Conservation (phyloP, 2,329 filamentous ascomycete species). For the Fusarium sp. region DNA sequence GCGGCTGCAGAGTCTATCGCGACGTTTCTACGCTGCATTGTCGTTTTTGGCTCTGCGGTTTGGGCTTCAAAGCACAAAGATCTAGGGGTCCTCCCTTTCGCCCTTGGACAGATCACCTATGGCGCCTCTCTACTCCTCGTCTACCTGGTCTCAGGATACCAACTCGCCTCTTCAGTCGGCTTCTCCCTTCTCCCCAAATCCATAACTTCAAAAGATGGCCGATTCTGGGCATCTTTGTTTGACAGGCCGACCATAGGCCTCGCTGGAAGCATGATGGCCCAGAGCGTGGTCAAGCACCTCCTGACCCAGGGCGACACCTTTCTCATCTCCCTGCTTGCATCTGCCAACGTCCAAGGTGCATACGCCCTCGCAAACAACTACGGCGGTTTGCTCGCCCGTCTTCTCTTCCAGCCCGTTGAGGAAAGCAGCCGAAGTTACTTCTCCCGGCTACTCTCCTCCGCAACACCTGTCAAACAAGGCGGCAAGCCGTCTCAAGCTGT, state of each 20-base stretch:
- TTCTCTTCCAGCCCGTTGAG: constrained; percentile 94
- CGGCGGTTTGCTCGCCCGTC: constrained; percentile 85
- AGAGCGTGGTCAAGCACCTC: constrained; percentile 90
- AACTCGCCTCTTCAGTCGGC: constrained; percentile 64
- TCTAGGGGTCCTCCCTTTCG: constrained; percentile 86
- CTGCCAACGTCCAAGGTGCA: constrained; percentile 83
- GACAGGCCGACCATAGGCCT: constrained; percentile 77
- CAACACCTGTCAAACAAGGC: constrained; percentile 30
- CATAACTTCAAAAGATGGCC: constrained; percentile 44
- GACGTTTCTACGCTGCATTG: constrained; percentile 79
- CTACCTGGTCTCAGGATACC: constrained; percentile 72
- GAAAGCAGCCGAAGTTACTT: constrained; percentile 93
- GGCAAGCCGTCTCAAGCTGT: constrained; percentile 47
- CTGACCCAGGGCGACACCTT: constrained; percentile 95
- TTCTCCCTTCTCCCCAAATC: constrained; percentile 75
- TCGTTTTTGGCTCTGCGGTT: constrained; percentile 77
- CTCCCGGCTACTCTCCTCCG: constrained; percentile 74
- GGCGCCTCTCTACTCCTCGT: constrained; percentile 74
- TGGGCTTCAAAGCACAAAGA: constrained; percentile 66
- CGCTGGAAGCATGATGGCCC: constrained; percentile 83
- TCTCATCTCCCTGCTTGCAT: constrained; percentile 81
- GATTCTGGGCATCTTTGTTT: constrained; percentile 71
- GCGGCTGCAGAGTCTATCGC: constrained; percentile 86
- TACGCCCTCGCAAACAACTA: constrained; percentile 97
- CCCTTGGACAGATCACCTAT: constrained; percentile 85